A percentile compares a stretch with the other conserved stretches of the same genome.
Conservation (phyloP, 192 early-diverging fungal species). For the Chytriomyces sp. region DNA sequence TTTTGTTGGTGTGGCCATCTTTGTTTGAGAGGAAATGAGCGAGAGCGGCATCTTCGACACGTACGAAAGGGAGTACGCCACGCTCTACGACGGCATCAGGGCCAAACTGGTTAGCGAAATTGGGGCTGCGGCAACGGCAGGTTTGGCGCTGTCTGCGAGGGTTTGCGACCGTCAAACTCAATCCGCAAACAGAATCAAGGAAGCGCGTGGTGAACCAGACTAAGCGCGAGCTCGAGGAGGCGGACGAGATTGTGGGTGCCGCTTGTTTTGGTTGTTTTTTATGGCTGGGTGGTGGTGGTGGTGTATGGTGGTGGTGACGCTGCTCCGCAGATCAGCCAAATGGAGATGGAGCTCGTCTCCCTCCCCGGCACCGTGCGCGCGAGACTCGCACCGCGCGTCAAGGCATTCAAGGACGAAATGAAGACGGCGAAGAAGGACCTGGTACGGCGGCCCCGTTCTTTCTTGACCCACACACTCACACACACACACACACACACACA, state of each 20-base stretch:
- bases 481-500: too few species aligned
- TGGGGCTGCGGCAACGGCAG: slow-evolving; percentile 57
- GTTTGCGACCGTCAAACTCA: slow-evolving; percentile 4
- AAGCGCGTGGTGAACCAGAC: slow-evolving; percentile 75
- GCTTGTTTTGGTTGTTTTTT: too few species aligned
- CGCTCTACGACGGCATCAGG: slow-evolving; percentile 59
- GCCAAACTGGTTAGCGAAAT: slow-evolving; percentile 62
- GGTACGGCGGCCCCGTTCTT: slow-evolving; percentile 57
- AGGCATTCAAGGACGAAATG: slow-evolving; percentile 75
- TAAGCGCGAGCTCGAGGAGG: slow-evolving; percentile 86
- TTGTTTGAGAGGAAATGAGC: not conserved
- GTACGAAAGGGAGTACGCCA: slow-evolving; percentile 83
- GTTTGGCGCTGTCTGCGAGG: slow-evolving; percentile 23
- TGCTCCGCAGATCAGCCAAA: slow-evolving; percentile 71
- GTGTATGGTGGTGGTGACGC: not conserved
- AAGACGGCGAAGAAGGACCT: slow-evolving; percentile 79
- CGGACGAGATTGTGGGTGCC: slow-evolving; percentile 78
- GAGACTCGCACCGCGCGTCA: slow-evolving; percentile 68
- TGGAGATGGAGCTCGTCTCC: slow-evolving; percentile 90
- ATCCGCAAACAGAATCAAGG: slow-evolving; percentile 58
- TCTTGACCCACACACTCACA: too few species aligned
- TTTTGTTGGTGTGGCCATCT: too few species aligned
- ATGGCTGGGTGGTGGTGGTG: not conserved
- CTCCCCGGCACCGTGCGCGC: slow-evolving; percentile 62
- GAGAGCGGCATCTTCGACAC: slow-evolving; percentile 81